Evolutionary conservation across 306 rosid species (phyloP).

Genomic region (Prosopis cineraria): DNA sequence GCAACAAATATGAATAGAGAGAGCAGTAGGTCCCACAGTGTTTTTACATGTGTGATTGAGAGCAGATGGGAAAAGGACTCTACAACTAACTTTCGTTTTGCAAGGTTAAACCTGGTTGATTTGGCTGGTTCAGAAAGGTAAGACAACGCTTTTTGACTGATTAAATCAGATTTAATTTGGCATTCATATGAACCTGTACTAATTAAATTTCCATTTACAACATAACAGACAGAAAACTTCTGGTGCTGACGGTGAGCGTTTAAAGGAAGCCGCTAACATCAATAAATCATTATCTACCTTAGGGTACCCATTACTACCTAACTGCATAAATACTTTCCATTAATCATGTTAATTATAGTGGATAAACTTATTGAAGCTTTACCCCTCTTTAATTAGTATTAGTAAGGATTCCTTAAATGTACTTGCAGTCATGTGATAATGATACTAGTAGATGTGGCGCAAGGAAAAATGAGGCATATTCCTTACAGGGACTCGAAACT

Average conservation of each 20-base stretch:
- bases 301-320: constrained; percentile 54
- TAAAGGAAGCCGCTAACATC: constrained; percentile 95
- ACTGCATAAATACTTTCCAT: not conserved
- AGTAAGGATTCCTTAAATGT: constrained; percentile 3
- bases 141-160: constrained; percentile 32
- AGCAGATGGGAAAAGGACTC: constrained; percentile 96
- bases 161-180: constrained; percentile 8
- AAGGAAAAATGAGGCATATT: constrained; percentile 88
- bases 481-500: constrained; percentile 96
- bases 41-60: constrained; percentile 95
- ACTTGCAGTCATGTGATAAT: constrained; percentile 87
- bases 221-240: constrained; percentile 97
- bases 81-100: constrained; percentile 85
- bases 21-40: constrained; percentile 97
- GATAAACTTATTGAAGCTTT: constrained; percentile 23
- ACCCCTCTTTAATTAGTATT: constrained; percentile 12
- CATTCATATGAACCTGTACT: constrained; percentile 13
- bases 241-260: constrained; percentile 99
- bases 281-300: constrained; percentile 93
- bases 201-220: constrained; percentile 36
- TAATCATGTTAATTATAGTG: not conserved
- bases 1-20: constrained; percentile 98
- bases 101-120: constrained; percentile 93
- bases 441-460: constrained; percentile 94
- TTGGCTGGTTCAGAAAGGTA: constrained; percentile 99